Evolutionary conservation across 192 early-diverging fungal species (phyloP).

Genomic region (Dissophora globulifera): DNA sequence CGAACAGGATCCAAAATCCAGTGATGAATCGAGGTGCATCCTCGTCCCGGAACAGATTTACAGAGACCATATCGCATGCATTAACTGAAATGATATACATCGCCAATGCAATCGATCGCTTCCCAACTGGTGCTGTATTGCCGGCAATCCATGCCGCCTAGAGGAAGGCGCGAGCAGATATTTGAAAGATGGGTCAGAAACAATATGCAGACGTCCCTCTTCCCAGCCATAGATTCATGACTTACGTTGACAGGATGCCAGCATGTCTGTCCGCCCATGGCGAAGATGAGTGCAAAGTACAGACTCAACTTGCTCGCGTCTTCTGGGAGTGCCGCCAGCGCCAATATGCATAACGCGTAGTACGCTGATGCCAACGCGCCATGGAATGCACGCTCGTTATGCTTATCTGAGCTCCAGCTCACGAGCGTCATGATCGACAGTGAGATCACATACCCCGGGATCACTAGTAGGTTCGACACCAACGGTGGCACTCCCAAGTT

Average conservation of each 20-base stretch:
- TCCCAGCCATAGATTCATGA: no score
- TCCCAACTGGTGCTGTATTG: slow-evolving; percentile 54
- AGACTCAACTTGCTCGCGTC: slow-evolving; percentile 46
- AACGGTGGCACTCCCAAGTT: slow-evolving; percentile 39
- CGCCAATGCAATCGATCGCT: slow-evolving; percentile 48
- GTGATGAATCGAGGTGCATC: slow-evolving; percentile 63
- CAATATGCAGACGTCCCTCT: no score
- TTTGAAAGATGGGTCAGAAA: no score
- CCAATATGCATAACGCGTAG: slow-evolving; percentile 33
- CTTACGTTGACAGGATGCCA: slow-evolving; percentile 53
- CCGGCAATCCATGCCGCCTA: slow-evolving; percentile 55
- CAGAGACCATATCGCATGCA: slow-evolving; percentile 48
- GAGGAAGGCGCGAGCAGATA: background rate
- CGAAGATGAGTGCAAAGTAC: slow-evolving; percentile 52
- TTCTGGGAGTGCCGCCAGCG: slow-evolving; percentile 50
- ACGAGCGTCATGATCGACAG: slow-evolving; percentile 39
- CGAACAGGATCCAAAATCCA: slow-evolving; percentile 61
- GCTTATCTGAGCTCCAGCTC: slow-evolving; percentile 50
- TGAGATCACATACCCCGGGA: slow-evolving; percentile 52
- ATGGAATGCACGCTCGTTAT: slow-evolving; percentile 46
- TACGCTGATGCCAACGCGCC: slow-evolving; percentile 47
- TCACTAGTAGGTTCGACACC: slow-evolving; percentile 54
- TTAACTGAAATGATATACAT: slow-evolving; percentile 59
- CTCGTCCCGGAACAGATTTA: slow-evolving; percentile 44
- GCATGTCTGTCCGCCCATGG: slow-evolving; percentile 45